These are phyloP conservation scores for Catharanthus roseus DNA, from an alignment of 257 asterid genomes.

Conservation along the genomic window DNA sequence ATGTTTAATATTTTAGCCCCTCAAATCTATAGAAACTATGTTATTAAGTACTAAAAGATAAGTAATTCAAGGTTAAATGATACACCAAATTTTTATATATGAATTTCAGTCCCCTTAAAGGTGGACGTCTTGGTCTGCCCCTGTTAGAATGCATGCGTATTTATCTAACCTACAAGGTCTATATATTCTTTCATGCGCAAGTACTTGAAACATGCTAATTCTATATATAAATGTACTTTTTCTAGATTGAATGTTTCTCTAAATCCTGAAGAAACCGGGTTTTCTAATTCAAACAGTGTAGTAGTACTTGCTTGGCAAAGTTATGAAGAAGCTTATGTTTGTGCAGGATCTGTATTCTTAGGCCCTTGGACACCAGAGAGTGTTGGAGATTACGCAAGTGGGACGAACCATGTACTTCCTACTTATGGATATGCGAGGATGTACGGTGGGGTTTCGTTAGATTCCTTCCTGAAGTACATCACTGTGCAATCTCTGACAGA, in stretches of 20 bases:
- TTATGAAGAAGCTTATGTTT: not conserved
- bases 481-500: constrained; percentile 86
- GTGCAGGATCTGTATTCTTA: constrained; percentile 78
- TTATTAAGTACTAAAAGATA: too few relatives aligned
- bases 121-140: too few relatives aligned
- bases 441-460: constrained; percentile 86
- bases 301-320: not conserved
- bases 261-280: not conserved
- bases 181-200: not conserved
- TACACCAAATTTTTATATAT: too few relatives aligned
- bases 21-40: too few relatives aligned
- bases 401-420: constrained; percentile 94
- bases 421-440: constrained; percentile 93
- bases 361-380: constrained; percentile 95
- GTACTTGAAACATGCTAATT: not conserved
- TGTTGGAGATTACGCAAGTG: constrained; percentile 93
- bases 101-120: too few relatives aligned
- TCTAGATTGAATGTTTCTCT: not conserved
- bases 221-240: not conserved
- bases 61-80: too few relatives aligned
- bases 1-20: too few relatives aligned
- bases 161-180: not conserved
- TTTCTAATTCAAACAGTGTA: not conserved
- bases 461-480: constrained; percentile 85
- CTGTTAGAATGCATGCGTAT: too few relatives aligned